A percentile compares a stretch with the other conserved stretches of the same genome.
Conservation (phyloP, 2,329 filamentous ascomycete genomes). For the Mycosphaerelloides madeirae region DNA sequence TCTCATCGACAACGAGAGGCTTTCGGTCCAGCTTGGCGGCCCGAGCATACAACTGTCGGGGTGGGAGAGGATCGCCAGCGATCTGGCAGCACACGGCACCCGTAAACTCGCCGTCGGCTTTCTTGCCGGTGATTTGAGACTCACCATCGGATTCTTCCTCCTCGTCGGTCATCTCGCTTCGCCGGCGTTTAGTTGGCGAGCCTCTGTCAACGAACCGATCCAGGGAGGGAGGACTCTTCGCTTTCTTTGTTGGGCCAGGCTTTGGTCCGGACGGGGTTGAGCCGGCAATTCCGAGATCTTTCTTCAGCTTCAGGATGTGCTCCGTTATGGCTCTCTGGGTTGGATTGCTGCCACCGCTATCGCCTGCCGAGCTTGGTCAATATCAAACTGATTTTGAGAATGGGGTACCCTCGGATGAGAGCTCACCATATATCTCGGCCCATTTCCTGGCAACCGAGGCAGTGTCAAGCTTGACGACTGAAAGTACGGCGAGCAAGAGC, state of each 20-base stretch:
- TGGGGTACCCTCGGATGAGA: not conserved
- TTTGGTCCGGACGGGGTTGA: not conserved
- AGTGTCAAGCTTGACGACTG: slow-evolving; percentile 3
- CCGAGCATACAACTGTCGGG: no score
- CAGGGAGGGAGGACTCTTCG: not conserved
- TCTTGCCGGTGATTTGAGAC: not conserved
- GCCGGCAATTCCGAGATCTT: slow-evolving; percentile 1
- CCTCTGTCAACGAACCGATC: not conserved
- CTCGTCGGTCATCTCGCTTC: not conserved
- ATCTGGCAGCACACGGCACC: not conserved
- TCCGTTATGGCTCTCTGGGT: slow-evolving; percentile 3
- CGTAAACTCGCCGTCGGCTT: not conserved
- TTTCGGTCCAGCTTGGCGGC: no score
- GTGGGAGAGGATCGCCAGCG: no score
- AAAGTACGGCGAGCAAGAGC: slow-evolving; percentile 2
- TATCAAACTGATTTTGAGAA: not conserved
- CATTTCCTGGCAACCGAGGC: slow-evolving; percentile 1
- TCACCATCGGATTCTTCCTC: not conserved
- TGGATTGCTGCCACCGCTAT: not conserved
- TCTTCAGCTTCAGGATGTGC: slow-evolving; percentile 7
- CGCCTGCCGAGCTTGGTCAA: not conserved
- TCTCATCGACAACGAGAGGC: no score
- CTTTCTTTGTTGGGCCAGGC: not conserved
- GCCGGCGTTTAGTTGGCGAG: not conserved
- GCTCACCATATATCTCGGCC: slow-evolving; percentile 1